Evolutionary conservation across 139 green algal species (phyloP), one percentile per base, ranked within the genome.

Genomic region (Marvania coccoides): DNA sequence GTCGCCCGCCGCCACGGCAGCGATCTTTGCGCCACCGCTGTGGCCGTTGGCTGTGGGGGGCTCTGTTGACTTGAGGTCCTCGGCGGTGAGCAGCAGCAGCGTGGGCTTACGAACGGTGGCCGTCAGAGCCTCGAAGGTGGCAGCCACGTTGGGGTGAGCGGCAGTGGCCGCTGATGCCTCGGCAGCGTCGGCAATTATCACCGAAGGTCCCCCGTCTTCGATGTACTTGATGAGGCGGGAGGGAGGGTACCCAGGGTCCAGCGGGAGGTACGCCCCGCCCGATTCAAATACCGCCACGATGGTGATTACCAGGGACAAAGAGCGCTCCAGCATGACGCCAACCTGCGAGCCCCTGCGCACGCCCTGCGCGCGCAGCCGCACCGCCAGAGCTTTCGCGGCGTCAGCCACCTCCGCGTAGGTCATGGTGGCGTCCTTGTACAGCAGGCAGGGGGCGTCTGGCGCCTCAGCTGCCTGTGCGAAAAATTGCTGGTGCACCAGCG

Each of bases 211-310:
- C 47, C 39, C 39, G 24, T 64, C 19, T 30, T 57, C 37, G 26
- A 63, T 6, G 37, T 8, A 63, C 35, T n/a, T 47, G 35, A n/a
- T 47, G 37, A 63, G 56, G 13, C 31, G 31, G 12, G 24, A 46
- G 19, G 58, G 28, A 5, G 80, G 80, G 38, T 83, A 85, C 4
- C 34, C 28, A 23, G 83, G 75, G 65, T 85, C 78, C 63, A 90
- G 66, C 0, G 83, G 83, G 28, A 85, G 61, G 55, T 85, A 85
- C 23, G 39, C 58, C 19, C 60, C 74, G 31, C 83, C 83, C 2
- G 80, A 56, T 56, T 85, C 80, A 5, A 83, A 47, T 19, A 75
- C 54, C 10, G 55, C 58, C 9, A 64, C 24, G 5, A 64, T 55
- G 13, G 10, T 5, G 40, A 64, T 48, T 9, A 46, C 26, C 57